Conservation (phyloP, 345 rosid species). For the Excoecaria cochinchinensis region DNA sequence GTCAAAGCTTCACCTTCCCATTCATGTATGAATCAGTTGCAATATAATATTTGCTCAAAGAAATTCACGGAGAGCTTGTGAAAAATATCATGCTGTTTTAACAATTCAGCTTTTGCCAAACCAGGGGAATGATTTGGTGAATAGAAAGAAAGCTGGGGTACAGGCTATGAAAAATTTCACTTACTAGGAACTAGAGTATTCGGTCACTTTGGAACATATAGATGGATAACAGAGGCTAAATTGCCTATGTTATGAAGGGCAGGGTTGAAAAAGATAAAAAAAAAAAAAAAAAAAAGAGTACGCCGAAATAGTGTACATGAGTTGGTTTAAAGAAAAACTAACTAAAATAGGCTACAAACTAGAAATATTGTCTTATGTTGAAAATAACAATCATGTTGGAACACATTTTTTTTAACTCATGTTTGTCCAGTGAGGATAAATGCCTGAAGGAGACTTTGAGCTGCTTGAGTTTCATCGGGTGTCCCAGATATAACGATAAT, state of each 20-base stretch:
- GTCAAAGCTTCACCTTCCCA: not conserved
- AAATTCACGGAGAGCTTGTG: slow-evolving; percentile 5
- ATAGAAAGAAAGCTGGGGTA: not conserved
- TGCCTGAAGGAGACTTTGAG: slow-evolving; percentile 95
- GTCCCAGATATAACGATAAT: slow-evolving; percentile 89
- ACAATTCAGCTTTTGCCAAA: slow-evolving; percentile 3
- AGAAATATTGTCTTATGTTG: slow-evolving; percentile 3
- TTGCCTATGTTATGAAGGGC: not conserved
- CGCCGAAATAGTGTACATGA: slow-evolving; percentile 6
- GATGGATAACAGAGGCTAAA: not conserved
- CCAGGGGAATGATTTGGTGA: not conserved
- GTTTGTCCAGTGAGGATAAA: slow-evolving; percentile 72
- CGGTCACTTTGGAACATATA: not conserved
- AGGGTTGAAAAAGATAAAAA: not conserved
- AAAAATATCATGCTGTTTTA: not conserved
- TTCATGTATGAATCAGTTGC: not conserved
- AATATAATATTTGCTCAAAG: not conserved
- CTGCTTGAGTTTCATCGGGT: slow-evolving; percentile 92
- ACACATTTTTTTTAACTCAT: slow-evolving; percentile 12
- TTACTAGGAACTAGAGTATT: not conserved
- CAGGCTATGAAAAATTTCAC: not conserved
- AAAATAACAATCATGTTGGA: not conserved
- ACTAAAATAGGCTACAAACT: not conserved
- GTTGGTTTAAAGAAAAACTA: slow-evolving; percentile 2
- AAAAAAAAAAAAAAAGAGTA: not conserved